Conservation (phyloP, 192 early-diverging fungal genomes). For the Neocallimastix lanati region DNA sequence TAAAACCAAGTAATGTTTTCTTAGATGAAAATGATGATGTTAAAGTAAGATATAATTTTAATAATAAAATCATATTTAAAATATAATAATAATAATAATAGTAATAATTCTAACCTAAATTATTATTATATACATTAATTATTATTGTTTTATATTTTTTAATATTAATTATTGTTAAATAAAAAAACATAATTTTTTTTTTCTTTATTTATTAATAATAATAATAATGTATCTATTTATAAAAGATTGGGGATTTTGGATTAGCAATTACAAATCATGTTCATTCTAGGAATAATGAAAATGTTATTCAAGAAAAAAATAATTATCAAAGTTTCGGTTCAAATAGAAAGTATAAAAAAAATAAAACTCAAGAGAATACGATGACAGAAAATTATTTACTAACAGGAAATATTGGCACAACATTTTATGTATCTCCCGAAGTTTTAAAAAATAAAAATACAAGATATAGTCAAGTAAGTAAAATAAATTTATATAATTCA, state of each 20-base stretch:
- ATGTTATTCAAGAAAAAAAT: background rate
- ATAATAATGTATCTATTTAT: slow-evolving; percentile 13
- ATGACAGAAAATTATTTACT: background rate
- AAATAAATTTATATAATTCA: no score
- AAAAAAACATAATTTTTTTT: no score
- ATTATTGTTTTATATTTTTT: no score
- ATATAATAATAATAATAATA: no score
- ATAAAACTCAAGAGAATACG: background rate
- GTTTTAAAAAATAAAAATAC: background rate
- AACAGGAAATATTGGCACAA: background rate
- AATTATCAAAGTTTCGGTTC: background rate
- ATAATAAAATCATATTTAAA: no score
- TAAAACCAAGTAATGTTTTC: slow-evolving; percentile 77
- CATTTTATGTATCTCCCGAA: background rate
- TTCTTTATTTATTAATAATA: no score
- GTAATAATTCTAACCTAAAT: no score
- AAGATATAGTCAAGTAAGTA: background rate
- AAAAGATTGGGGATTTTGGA: slow-evolving; percentile 58
- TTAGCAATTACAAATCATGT: slow-evolving; percentile 33
- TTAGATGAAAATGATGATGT: slow-evolving; percentile 18
- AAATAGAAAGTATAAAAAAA: background rate
- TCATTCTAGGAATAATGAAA: background rate
- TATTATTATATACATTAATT: no score
- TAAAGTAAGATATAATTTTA: background rate
- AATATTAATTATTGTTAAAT: no score